Conservation (phyloP, 1,284 basidiomycete genomes). For the Boletus semigastroideus region DNA sequence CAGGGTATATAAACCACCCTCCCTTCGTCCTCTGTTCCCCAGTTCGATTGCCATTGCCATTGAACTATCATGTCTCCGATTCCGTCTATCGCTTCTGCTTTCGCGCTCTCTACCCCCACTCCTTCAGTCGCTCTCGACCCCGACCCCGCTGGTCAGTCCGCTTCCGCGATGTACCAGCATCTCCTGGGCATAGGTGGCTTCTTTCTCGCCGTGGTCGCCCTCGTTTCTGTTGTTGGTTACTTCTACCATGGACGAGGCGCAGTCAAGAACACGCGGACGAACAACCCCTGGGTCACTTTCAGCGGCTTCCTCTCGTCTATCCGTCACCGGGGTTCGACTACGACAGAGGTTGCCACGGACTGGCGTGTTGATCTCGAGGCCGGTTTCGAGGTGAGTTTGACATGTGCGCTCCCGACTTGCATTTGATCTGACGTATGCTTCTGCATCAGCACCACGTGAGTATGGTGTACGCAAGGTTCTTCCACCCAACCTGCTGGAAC, state of each 20-base stretch:
- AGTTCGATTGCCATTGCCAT: slow-evolving; percentile 8
- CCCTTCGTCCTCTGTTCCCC: neutral
- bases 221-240: slow-evolving; percentile 20
- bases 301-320: slow-evolving; percentile 13
- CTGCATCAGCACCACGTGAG: slow-evolving; percentile 13
- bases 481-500: slow-evolving; percentile 28
- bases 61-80: slow-evolving; percentile 25
- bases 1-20: slow-evolving; percentile 10
- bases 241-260: slow-evolving; percentile 9
- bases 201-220: slow-evolving; percentile 9
- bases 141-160: slow-evolving; percentile 1
- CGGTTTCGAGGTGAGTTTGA: slow-evolving; percentile 12
- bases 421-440: neutral
- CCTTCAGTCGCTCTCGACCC: slow-evolving; percentile 3
- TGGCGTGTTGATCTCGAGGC: slow-evolving; percentile 11
- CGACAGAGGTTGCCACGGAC: neutral
- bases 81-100: slow-evolving; percentile 12
- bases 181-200: slow-evolving; percentile 14
- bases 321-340: neutral
- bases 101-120: neutral
- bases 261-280: neutral
- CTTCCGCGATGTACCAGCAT: slow-evolving; percentile 4
- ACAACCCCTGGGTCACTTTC: slow-evolving; percentile 11
- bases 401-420: neutral
- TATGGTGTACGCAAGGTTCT: slow-evolving; percentile 25